These are phyloP conservation scores for Colletotrichum sp. DNA, from an alignment of 2,329 filamentous ascomycete genomes.

Conservation along the genomic window DNA sequence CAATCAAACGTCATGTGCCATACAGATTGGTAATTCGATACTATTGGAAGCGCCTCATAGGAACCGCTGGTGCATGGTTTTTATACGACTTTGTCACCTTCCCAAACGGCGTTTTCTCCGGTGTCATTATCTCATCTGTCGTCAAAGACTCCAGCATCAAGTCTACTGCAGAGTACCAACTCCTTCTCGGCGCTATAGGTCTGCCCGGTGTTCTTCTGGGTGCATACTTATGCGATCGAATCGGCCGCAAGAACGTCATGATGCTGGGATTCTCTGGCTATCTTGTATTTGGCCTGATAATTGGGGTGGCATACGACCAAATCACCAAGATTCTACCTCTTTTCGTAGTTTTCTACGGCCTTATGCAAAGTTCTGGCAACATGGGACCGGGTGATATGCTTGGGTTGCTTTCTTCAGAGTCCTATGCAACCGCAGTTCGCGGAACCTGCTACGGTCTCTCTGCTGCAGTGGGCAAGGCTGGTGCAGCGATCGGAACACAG, in stretches of 20 bases:
- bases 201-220: slow-evolving; percentile 56
- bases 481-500: slow-evolving; percentile 55
- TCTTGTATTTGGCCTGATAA: slow-evolving; percentile 55
- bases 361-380: slow-evolving; percentile 54
- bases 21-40: slow-evolving; percentile 54
- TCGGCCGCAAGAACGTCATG: slow-evolving; percentile 55
- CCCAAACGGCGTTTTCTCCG: slow-evolving; percentile 51
- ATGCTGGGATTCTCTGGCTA: slow-evolving; percentile 56
- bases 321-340: slow-evolving; percentile 53
- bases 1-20: slow-evolving; percentile 56
- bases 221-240: slow-evolving; percentile 48
- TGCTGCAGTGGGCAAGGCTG: slow-evolving; percentile 55
- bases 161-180: slow-evolving; percentile 52
- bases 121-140: slow-evolving; percentile 44
- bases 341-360: slow-evolving; percentile 56
- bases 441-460: slow-evolving; percentile 57
- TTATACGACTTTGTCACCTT: slow-evolving; percentile 55
- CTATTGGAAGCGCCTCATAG: slow-evolving; percentile 59
- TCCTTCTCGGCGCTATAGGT: slow-evolving; percentile 47
- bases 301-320: slow-evolving; percentile 51
- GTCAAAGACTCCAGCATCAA: slow-evolving; percentile 40
- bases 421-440: slow-evolving; percentile 55
- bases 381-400: slow-evolving; percentile 57
- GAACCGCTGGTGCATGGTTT: slow-evolving; percentile 62
- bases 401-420: slow-evolving; percentile 53